Percentiles rank a stretch among this genome's conserved stretches.
Evolutionary conservation across 2,329 filamentous ascomycete genomes (phyloP).

Genomic region (Sporothrix inflata): DNA sequence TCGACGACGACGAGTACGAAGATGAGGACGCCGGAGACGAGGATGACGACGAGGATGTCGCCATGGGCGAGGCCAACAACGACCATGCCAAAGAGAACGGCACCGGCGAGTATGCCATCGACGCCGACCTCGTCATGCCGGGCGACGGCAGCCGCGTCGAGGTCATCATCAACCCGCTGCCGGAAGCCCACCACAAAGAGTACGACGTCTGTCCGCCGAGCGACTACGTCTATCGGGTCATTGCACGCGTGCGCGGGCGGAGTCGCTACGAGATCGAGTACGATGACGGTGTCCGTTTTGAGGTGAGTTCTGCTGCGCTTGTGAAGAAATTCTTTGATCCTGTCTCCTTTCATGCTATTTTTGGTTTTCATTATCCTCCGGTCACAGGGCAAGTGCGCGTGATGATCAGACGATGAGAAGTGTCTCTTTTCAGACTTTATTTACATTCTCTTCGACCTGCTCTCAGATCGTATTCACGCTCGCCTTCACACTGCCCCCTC

Average conservation of each 20-base stretch:
- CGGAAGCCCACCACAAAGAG: conserved; percentile 24
- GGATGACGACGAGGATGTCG: background rate
- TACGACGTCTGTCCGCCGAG: conserved; percentile 29
- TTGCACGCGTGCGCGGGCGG: conserved; percentile 24
- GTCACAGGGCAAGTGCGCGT: background rate
- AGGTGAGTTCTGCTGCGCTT: conserved; percentile 34
- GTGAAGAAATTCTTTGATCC: too few species aligned
- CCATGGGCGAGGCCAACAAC: background rate
- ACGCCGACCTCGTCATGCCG: conserved; percentile 15
- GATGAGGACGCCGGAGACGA: background rate
- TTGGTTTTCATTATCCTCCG: background rate
- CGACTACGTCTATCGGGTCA: conserved; percentile 31
- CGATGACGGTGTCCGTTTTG: conserved; percentile 31
- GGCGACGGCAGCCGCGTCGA: conserved; percentile 22
- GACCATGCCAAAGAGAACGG: background rate
- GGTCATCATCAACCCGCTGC: conserved; percentile 31
- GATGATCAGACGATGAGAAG: background rate
- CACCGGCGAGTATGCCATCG: background rate
- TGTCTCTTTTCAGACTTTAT: background rate
- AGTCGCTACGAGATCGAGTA: conserved; percentile 33
- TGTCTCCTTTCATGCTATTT: too few species aligned
- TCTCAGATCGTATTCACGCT: background rate
- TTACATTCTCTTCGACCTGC: background rate
- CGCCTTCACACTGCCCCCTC: background rate
- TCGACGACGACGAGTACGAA: conserved; percentile 14